A percentile compares a stretch with the other conserved stretches of the same genome.
phyloP scores from a whole-genome alignment of 257 asterid species.

The Anisodus tanguticus region DNA sequence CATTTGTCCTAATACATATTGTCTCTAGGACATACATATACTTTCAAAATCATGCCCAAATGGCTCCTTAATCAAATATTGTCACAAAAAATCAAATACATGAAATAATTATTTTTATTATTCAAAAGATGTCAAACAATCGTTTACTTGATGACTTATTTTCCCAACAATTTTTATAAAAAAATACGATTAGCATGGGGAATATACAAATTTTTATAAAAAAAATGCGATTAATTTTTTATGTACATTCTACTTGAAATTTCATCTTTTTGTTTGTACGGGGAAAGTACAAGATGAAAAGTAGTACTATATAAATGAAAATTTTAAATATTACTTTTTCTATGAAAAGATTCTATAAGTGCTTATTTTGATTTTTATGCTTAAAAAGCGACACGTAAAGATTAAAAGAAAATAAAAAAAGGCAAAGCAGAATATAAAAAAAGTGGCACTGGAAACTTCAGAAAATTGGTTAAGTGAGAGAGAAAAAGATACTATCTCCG shows the following conservation, averaged over 20 bases:
- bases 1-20: no score
- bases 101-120: no score
- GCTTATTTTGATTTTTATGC: constrained; percentile 4
- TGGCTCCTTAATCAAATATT: no score
- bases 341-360: neutral
- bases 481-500: constrained; percentile 13
- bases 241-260: neutral
- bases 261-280: neutral
- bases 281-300: constrained; percentile 8
- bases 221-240: no score
- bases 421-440: constrained; percentile 33
- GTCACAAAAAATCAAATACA: no score
- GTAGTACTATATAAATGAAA: neutral
- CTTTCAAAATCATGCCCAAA: no score
- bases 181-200: no score
- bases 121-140: no score
- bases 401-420: constrained; percentile 6
- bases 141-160: no score
- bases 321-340: neutral
- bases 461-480: constrained; percentile 48
- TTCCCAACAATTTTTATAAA: no score
- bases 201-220: no score
- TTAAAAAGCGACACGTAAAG: neutral
- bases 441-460: constrained; percentile 54
- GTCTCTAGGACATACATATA: no score